A percentile compares a stretch with the other conserved stretches of the same genome.
Conservation (phyloP, 345 rosid species). For the Gossypium herbaceum region DNA sequence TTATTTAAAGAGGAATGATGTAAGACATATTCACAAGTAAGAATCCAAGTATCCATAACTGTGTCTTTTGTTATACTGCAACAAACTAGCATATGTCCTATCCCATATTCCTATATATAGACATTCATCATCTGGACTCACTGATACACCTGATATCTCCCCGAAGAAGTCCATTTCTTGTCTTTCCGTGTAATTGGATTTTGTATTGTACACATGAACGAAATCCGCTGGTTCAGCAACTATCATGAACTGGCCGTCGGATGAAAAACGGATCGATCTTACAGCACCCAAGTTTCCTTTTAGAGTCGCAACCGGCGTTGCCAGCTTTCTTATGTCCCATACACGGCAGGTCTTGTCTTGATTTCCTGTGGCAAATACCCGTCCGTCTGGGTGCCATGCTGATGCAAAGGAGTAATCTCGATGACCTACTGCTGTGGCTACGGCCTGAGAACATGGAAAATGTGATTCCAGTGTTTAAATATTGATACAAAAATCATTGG, state of each 20-base stretch:
- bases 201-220: slow-evolving; percentile 51
- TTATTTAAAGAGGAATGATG: background rate
- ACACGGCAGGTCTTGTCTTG: slow-evolving; percentile 67
- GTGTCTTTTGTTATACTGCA: slow-evolving; percentile 41
- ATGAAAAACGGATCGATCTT: slow-evolving; percentile 47
- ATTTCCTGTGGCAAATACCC: slow-evolving; percentile 53
- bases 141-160: slow-evolving; percentile 58
- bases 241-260: slow-evolving; percentile 53
- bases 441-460: slow-evolving; percentile 26
- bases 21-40: background rate
- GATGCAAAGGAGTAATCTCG: slow-evolving; percentile 61
- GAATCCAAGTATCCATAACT: slow-evolving; percentile 50
- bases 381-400: slow-evolving; percentile 64
- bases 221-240: slow-evolving; percentile 66
- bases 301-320: slow-evolving; percentile 32
- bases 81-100: slow-evolving; percentile 54
- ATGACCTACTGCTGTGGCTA: slow-evolving; percentile 39
- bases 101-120: slow-evolving; percentile 64
- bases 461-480: background rate
- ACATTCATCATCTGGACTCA: slow-evolving; percentile 62
- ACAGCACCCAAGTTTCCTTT: slow-evolving; percentile 65
- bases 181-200: slow-evolving; percentile 26
- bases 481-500: background rate
- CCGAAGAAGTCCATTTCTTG: slow-evolving; percentile 72
- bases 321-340: slow-evolving; percentile 55